These are phyloP conservation scores for Colletotrichum higginsianum DNA, from an alignment of 2,329 filamentous ascomycete genomes.

Conservation along the genomic window DNA sequence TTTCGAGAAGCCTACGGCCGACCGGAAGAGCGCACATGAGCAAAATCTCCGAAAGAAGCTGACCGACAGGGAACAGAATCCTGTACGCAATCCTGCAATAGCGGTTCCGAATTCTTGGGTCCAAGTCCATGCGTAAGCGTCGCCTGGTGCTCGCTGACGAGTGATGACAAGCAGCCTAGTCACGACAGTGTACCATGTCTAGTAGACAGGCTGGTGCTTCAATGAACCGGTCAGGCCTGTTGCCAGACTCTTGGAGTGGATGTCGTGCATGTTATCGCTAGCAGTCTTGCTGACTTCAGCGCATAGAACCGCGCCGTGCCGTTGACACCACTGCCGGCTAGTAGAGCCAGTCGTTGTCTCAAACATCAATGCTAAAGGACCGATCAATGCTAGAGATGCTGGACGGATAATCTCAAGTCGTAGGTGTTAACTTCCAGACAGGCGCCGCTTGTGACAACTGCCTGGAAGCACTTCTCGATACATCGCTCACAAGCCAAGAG, in stretches of 20 bases:
- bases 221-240: neutral
- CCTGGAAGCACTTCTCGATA: too few species aligned
- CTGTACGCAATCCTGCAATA: conserved; percentile 29
- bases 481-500: too few species aligned
- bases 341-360: neutral
- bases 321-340: neutral
- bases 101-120: conserved; percentile 35
- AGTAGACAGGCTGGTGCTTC: neutral
- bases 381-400: too few species aligned
- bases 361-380: too few species aligned
- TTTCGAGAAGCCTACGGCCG: conserved; percentile 25
- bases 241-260: neutral
- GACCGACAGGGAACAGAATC: conserved; percentile 23
- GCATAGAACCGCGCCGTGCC: neutral
- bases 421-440: too few species aligned
- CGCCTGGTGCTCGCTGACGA: conserved; percentile 3
- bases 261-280: neutral
- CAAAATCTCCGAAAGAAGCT: conserved; percentile 35
- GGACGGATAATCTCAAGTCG: too few species aligned
- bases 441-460: too few species aligned
- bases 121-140: conserved; percentile 12
- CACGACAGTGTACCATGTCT: neutral
- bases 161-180: neutral
- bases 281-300: neutral
- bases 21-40: conserved; percentile 14